phyloP scores from a whole-genome alignment of 441 rosid species.

The Arabidopsis lyrata region DNA sequence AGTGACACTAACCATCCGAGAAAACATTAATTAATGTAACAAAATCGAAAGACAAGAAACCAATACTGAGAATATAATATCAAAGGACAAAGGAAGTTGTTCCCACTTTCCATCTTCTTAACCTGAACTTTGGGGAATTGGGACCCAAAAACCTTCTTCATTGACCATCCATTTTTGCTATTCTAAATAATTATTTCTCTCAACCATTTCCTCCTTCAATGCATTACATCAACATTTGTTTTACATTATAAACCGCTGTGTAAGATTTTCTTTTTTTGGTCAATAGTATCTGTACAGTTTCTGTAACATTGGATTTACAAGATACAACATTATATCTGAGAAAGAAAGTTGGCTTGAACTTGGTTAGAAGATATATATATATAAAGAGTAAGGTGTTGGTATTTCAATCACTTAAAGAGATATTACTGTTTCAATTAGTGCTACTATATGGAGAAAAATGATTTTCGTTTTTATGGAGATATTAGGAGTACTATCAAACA shows the following conservation, averaged over 20 bases:
- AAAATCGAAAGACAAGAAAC: conserved; percentile 22
- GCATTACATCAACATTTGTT: conserved; percentile 16
- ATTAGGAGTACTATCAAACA: too few relatives aligned
- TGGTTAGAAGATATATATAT: neutral
- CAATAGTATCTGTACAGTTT: neutral
- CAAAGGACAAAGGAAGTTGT: conserved; percentile 31
- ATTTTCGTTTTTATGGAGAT: neutral
- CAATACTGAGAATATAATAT: conserved; percentile 24
- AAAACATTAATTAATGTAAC: neutral
- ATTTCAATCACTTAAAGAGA: neutral
- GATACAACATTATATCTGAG: neutral
- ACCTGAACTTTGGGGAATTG: conserved; percentile 40
- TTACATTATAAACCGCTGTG: neutral
- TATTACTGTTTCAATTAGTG: neutral
- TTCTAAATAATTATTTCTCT: conserved; percentile 15
- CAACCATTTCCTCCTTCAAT: conserved; percentile 5
- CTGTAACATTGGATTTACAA: conserved; percentile 1
- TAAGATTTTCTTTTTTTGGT: neutral
- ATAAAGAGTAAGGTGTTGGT: neutral
- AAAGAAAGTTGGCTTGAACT: neutral
- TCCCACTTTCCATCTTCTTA: conserved; percentile 33
- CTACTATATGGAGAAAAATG: neutral
- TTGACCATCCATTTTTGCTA: conserved; percentile 41
- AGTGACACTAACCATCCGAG: conserved; percentile 28
- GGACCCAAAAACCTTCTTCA: conserved; percentile 39